Conservation (phyloP, 2,329 filamentous ascomycete genomes). For the Penicillium sp. region DNA sequence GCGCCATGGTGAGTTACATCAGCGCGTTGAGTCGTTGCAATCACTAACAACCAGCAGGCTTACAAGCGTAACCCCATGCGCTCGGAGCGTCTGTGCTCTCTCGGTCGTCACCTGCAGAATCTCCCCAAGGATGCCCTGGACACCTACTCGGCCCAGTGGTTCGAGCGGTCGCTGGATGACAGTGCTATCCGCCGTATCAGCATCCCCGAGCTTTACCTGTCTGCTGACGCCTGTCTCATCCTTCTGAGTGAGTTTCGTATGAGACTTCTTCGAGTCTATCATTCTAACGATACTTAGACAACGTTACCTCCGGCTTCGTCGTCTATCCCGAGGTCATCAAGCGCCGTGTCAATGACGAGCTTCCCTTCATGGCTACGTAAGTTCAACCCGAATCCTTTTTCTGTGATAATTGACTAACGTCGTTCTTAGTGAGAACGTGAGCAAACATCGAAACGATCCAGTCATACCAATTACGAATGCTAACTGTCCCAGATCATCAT, state of each 20-base stretch:
- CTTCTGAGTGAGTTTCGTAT: conserved; percentile 31
- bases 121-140: conserved; percentile 58
- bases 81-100: conserved; percentile 59
- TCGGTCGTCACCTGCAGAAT: conserved; percentile 57
- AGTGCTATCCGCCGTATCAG: conserved; percentile 60
- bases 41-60: conserved; percentile 50
- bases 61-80: conserved; percentile 63
- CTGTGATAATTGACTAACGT: conserved; percentile 16
- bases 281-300: conserved; percentile 50
- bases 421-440: conserved; percentile 33
- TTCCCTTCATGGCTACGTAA: conserved; percentile 81
- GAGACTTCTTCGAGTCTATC: neutral
- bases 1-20: conserved; percentile 49
- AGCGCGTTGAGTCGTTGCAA: neutral
- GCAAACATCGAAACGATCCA: neutral
- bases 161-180: conserved; percentile 77
- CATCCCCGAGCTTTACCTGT: conserved; percentile 66
- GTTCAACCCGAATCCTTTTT: conserved; percentile 17
- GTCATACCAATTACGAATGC: conserved; percentile 17
- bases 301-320: conserved; percentile 67
- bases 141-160: conserved; percentile 71
- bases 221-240: conserved; percentile 59
- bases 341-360: conserved; percentile 66
- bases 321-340: conserved; percentile 75
- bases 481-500: conserved; percentile 65